phyloP scores from a whole-genome alignment of 2,329 filamentous ascomycete species.

The Sordariomycetes sp. region DNA sequence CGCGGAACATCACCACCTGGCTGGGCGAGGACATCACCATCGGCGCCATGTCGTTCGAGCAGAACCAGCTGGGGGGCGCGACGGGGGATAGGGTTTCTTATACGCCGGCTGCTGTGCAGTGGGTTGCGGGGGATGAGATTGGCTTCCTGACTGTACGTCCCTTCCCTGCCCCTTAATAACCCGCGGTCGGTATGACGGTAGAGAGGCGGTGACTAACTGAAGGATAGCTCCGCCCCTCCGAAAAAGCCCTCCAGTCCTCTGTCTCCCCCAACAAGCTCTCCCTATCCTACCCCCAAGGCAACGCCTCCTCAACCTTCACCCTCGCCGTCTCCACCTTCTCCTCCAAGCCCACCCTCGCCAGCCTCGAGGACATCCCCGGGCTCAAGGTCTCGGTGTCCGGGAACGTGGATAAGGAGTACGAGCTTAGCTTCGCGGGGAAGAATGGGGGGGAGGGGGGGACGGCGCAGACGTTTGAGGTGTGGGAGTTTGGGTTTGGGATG shows the following conservation, averaged over 20 bases:
- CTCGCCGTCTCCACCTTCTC: slow-evolving; percentile 36
- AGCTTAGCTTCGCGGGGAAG: slow-evolving; percentile 29
- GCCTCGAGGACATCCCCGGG: slow-evolving; percentile 37
- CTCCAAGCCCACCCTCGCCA: slow-evolving; percentile 28
- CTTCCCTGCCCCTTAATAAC: neutral
- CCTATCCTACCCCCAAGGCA: slow-evolving; percentile 43
- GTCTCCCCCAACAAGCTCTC: slow-evolving; percentile 30
- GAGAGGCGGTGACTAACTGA: slow-evolving; percentile 10
- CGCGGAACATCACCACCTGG: slow-evolving; percentile 50
- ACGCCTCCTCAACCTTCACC: slow-evolving; percentile 34
- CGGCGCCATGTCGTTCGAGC: slow-evolving; percentile 46
- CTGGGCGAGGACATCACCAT: slow-evolving; percentile 45
- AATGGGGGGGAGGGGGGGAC: slow-evolving; percentile 19
- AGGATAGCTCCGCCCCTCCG: slow-evolving; percentile 24
- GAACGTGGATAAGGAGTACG: slow-evolving; percentile 27
- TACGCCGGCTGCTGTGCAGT: slow-evolving; percentile 51
- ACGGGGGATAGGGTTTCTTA: slow-evolving; percentile 39
- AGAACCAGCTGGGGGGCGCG: slow-evolving; percentile 44
- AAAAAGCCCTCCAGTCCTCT: slow-evolving; percentile 25
- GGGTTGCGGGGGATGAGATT: slow-evolving; percentile 28
- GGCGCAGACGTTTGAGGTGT: slow-evolving; percentile 31
- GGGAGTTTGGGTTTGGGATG: slow-evolving; percentile 33
- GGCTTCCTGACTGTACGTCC: slow-evolving; percentile 8
- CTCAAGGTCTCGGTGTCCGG: slow-evolving; percentile 32
- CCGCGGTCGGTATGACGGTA: neutral